These are phyloP conservation scores for Penicillium polonicum DNA, from an alignment of 2,329 filamentous ascomycete genomes.

Conservation along the genomic window DNA sequence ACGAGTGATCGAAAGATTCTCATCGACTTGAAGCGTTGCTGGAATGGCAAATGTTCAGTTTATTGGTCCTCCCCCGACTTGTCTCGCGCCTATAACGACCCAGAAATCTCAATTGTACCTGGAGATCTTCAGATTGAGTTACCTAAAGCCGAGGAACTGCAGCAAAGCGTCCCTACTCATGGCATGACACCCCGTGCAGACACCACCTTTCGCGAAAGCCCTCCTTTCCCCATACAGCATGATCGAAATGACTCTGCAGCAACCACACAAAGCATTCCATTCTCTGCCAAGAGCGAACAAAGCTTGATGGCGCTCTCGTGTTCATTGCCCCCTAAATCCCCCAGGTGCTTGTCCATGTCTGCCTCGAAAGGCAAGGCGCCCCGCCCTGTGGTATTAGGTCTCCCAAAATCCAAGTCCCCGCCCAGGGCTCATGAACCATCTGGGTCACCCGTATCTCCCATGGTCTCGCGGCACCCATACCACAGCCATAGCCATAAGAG, in stretches of 20 bases:
- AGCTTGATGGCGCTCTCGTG: constrained; percentile 61
- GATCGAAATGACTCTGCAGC: constrained; percentile 37
- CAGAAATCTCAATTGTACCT: constrained; percentile 68
- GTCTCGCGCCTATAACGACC: constrained; percentile 55
- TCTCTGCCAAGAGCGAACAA: constrained; percentile 45
- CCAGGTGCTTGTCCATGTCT: constrained; percentile 39
- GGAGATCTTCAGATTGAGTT: constrained; percentile 68
- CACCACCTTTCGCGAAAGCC: constrained; percentile 17
- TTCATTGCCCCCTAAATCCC: constrained; percentile 54
- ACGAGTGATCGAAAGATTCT: constrained; percentile 78
- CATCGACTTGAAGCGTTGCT: constrained; percentile 93
- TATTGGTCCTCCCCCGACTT: constrained; percentile 81
- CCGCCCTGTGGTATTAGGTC: constrained; percentile 44
- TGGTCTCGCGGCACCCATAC: constrained; percentile 48
- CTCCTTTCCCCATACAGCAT: constrained; percentile 25
- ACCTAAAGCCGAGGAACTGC: constrained; percentile 32
- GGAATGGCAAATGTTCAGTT: constrained; percentile 83
- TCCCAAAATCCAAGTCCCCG: constrained; percentile 32
- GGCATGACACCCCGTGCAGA: constrained; percentile 7
- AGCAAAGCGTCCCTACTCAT: constrained; percentile 9
- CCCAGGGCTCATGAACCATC: constrained; percentile 24
- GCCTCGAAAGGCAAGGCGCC: constrained; percentile 36
- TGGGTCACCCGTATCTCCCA: constrained; percentile 27
- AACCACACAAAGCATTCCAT: constrained; percentile 37
- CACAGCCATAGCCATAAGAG: constrained; percentile 67